Percentiles rank a stretch among this genome's conserved stretches.
Conservation (phyloP, 805 yeast genomes). For the Nakazawaea ernobii region DNA sequence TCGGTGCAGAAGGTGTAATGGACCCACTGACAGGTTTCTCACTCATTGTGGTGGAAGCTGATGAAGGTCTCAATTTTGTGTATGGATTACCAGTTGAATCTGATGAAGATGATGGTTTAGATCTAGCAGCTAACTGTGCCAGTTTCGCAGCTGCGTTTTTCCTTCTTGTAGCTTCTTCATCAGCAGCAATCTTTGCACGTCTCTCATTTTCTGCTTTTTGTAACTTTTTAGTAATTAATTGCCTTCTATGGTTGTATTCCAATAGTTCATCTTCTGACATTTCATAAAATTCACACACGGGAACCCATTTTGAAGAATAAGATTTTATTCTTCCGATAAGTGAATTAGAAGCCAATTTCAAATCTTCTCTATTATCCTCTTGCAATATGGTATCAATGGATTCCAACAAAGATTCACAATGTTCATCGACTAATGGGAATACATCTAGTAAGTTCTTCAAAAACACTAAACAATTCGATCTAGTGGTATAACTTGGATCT, state of each 20-base stretch:
- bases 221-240: constrained; percentile 16
- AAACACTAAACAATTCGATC: constrained; percentile 75
- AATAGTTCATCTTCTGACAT: constrained; percentile 38
- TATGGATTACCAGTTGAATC: not conserved
- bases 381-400: constrained; percentile 42
- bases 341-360: constrained; percentile 72
- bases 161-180: constrained; percentile 14
- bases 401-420: constrained; percentile 47
- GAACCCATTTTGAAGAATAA: constrained; percentile 43
- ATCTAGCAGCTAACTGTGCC: not conserved
- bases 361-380: constrained; percentile 69
- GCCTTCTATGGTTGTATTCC: constrained; percentile 18
- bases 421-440: constrained; percentile 66
- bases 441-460: constrained; percentile 57
- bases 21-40: too few relatives aligned
- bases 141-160: not conserved
- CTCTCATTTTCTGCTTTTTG: constrained; percentile 14
- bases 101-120: not conserved
- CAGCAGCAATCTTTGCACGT: constrained; percentile 13
- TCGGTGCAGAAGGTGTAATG: too few relatives aligned
- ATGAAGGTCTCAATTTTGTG: not conserved
- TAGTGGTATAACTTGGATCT: constrained; percentile 63
- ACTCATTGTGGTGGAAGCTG: not conserved
- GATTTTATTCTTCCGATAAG: constrained; percentile 61
- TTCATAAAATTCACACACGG: constrained; percentile 51